A percentile compares a stretch with the other conserved stretches of the same genome.
Conservation (phyloP, 768 basidiomycete genomes). For the Scleroderma citrinum region DNA sequence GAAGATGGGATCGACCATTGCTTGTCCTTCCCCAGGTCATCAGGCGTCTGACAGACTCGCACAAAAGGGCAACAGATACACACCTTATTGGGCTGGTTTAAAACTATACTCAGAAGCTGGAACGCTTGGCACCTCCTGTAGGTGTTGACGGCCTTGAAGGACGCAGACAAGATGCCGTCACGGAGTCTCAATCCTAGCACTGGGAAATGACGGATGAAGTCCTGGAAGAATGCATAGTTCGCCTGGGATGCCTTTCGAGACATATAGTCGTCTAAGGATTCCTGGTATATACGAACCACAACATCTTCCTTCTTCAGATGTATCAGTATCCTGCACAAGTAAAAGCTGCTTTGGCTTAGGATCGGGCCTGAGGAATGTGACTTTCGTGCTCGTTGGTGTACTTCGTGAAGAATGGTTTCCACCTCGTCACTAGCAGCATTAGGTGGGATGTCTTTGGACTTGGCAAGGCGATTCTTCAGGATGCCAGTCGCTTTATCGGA, state of each 20-base stretch:
- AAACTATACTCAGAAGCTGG: slow-evolving; percentile 60
- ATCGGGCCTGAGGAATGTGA: slow-evolving; percentile 50
- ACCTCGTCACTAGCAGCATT: slow-evolving; percentile 25
- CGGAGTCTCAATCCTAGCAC: slow-evolving; percentile 60
- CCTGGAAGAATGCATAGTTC: slow-evolving; percentile 68
- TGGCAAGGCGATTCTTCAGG: slow-evolving; percentile 65
- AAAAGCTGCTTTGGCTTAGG: slow-evolving; percentile 66
- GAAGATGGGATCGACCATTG: slow-evolving; percentile 35
- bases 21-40: slow-evolving; percentile 25
- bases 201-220: slow-evolving; percentile 67
- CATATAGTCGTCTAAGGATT: slow-evolving; percentile 69
- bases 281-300: slow-evolving; percentile 51
- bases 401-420: slow-evolving; percentile 45
- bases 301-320: slow-evolving; percentile 33
- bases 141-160: slow-evolving; percentile 59
- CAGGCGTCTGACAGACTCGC: not conserved
- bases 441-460: slow-evolving; percentile 61
- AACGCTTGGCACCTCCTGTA: slow-evolving; percentile 75
- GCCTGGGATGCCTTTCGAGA: slow-evolving; percentile 76
- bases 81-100: slow-evolving; percentile 37
- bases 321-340: slow-evolving; percentile 51
- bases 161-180: slow-evolving; percentile 49
- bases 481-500: slow-evolving; percentile 82
- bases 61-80: not conserved
- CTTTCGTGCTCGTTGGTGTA: slow-evolving; percentile 71